Percentiles rank a stretch among this genome's conserved stretches.
These are phyloP conservation scores for Entophlyctis helioformis DNA, from an alignment of 192 early-diverging fungal genomes.

Conservation along the genomic window DNA sequence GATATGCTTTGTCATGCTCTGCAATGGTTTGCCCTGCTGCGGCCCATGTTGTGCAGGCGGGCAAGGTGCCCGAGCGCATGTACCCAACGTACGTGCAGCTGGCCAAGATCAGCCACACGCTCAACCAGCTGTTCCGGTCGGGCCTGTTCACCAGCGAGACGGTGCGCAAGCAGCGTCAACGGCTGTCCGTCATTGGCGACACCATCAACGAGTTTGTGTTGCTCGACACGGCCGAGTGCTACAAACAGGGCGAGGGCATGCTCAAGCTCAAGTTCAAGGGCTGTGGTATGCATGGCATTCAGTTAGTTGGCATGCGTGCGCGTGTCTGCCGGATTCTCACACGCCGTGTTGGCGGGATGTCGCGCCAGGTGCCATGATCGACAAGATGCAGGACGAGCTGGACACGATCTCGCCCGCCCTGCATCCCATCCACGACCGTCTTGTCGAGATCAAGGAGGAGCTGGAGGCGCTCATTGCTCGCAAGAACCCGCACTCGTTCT, in stretches of 20 bases:
- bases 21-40: too few species aligned
- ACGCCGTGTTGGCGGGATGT: neutral
- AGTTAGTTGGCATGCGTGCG: neutral
- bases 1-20: too few species aligned
- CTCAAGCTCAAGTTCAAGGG: neutral
- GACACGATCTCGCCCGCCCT: conserved; percentile 57
- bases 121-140: conserved; percentile 4
- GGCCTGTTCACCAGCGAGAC: conserved; percentile 7
- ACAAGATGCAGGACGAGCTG: conserved; percentile 40
- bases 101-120: conserved; percentile 6
- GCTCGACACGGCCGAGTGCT: conserved; percentile 1
- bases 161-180: too few species aligned
- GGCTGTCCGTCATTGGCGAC: too few species aligned
- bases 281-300: too few species aligned
- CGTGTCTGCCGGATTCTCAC: neutral
- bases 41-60: too few species aligned
- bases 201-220: too few species aligned
- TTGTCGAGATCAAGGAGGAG: conserved; percentile 64
- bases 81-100: conserved; percentile 8
- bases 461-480: conserved; percentile 22
- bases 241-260: conserved; percentile 1
- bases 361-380: conserved; percentile 8
- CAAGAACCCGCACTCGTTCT: conserved; percentile 15
- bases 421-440: conserved; percentile 55
- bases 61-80: neutral